A percentile compares a stretch with the other conserved stretches of the same genome.
Evolutionary conservation across 1,139 yeast genomes (phyloP).

Genomic region (Blastobotrys ciferrii): DNA sequence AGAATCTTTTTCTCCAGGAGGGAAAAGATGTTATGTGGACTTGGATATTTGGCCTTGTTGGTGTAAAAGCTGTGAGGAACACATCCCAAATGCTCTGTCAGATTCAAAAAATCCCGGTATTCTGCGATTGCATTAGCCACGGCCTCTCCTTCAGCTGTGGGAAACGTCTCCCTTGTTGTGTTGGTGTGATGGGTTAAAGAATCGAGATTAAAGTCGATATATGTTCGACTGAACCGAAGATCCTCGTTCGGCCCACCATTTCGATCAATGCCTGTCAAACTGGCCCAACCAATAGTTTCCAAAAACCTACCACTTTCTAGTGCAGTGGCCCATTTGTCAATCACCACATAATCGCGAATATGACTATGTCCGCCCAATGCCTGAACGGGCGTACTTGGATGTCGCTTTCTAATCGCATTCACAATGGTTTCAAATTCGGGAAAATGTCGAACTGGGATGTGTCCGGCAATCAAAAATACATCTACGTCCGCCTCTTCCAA

Average conservation of each 20-base stretch:
- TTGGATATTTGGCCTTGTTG: constrained; percentile 65
- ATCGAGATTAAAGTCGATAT: constrained; percentile 74
- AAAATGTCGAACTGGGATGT: constrained; percentile 72
- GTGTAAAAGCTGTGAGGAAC: constrained; percentile 67
- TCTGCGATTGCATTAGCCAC: constrained; percentile 48
- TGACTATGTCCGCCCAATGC: constrained; percentile 96
- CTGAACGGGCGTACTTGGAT: constrained; percentile 67
- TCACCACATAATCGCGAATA: constrained; percentile 73
- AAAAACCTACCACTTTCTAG: constrained; percentile 89
- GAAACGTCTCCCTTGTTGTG: constrained; percentile 33
- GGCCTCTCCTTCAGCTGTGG: constrained; percentile 51
- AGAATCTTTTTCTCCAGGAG: constrained; percentile 60
- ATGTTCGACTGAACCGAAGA: constrained; percentile 51
- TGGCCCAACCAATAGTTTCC: constrained; percentile 87
- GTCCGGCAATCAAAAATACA: constrained; percentile 69
- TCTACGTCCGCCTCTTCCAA: constrained; percentile 52
- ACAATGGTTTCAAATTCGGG: constrained; percentile 52
- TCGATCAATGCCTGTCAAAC: constrained; percentile 45
- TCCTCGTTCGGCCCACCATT: constrained; percentile 14
- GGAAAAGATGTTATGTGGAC: constrained; percentile 57
- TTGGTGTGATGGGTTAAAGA: constrained; percentile 67
- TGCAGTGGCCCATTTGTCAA: constrained; percentile 68
- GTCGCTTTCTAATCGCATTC: constrained; percentile 51
- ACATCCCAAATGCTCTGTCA: constrained; percentile 59
- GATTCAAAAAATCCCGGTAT: constrained; percentile 49